phyloP scores from a whole-genome alignment of 495 filamentous ascomycete genomes.

The Platismatia glauca region DNA sequence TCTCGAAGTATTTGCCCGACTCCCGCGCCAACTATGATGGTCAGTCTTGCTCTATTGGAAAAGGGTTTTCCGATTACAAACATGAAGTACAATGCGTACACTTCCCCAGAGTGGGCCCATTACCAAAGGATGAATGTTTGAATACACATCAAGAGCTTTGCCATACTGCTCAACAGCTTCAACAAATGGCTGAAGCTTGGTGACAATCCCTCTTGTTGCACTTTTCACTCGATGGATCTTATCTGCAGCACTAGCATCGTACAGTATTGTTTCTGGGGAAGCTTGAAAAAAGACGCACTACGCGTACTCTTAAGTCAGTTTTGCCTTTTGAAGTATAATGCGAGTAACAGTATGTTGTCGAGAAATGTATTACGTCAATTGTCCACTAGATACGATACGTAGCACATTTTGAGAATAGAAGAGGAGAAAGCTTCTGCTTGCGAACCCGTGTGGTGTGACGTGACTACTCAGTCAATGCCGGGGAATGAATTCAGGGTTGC shows the following conservation, averaged over 20 bases:
- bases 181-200: constrained; percentile 29
- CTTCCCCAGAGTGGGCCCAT: constrained; percentile 38
- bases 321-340: neutral
- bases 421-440: neutral
- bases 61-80: neutral
- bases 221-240: constrained; percentile 25
- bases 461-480: neutral
- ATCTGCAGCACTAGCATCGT: constrained; percentile 27
- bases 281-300: constrained; percentile 20
- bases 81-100: constrained; percentile 33
- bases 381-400: neutral
- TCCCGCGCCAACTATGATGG: constrained; percentile 24
- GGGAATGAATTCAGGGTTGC: neutral
- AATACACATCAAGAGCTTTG: constrained; percentile 31
- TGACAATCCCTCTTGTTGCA: constrained; percentile 22
- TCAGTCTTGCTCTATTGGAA: neutral
- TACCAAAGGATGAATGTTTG: constrained; percentile 29
- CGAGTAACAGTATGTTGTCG: no score
- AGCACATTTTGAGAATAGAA: neutral
- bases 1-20: constrained; percentile 31
- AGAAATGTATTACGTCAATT: no score
- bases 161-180: constrained; percentile 35
- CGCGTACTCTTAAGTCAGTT: neutral
- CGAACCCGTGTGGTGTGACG: neutral
- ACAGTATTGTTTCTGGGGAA: constrained; percentile 27